Conservation (phyloP, 441 rosid species). For the Gossypium laxum region DNA sequence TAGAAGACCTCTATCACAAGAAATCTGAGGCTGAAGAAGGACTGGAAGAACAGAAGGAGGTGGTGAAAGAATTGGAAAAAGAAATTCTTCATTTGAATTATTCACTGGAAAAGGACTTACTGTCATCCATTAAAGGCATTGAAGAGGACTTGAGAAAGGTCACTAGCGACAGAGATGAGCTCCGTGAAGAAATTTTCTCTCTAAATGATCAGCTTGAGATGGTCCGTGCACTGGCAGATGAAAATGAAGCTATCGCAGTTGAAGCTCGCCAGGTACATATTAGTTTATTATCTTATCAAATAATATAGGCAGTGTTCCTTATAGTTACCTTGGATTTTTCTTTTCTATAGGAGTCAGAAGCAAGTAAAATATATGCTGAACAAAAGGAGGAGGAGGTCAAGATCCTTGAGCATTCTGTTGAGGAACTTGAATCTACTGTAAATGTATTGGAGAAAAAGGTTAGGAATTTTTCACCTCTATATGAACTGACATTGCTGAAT, state of each 20-base stretch:
- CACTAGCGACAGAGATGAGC: constrained; percentile 49
- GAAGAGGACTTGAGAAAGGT: constrained; percentile 45
- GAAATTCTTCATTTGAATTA: constrained; percentile 56
- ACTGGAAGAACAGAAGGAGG: constrained; percentile 61
- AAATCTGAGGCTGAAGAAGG: constrained; percentile 63
- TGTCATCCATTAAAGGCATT: constrained; percentile 36
- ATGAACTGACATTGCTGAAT: background rate
- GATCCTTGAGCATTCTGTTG: constrained; percentile 75
- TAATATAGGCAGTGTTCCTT: background rate
- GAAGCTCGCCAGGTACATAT: constrained; percentile 71
- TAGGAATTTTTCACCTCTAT: constrained; percentile 15
- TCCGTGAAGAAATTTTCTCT: constrained; percentile 45
- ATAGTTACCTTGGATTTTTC: background rate
- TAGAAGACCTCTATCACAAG: constrained; percentile 55
- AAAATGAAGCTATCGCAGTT: constrained; percentile 71
- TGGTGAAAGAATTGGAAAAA: constrained; percentile 55
- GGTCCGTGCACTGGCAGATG: constrained; percentile 71
- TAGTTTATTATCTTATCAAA: constrained; percentile 13
- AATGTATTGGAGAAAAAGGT: constrained; percentile 87
- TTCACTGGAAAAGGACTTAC: constrained; percentile 40
- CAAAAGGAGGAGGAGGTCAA: constrained; percentile 89
- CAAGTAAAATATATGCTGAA: constrained; percentile 64
- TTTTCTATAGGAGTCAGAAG: constrained; percentile 58
- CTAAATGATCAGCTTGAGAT: constrained; percentile 57
- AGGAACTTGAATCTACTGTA: constrained; percentile 80